phyloP scores from a whole-genome alignment of 2,329 filamentous ascomycete genomes.

The Metarhizium brunneum region DNA sequence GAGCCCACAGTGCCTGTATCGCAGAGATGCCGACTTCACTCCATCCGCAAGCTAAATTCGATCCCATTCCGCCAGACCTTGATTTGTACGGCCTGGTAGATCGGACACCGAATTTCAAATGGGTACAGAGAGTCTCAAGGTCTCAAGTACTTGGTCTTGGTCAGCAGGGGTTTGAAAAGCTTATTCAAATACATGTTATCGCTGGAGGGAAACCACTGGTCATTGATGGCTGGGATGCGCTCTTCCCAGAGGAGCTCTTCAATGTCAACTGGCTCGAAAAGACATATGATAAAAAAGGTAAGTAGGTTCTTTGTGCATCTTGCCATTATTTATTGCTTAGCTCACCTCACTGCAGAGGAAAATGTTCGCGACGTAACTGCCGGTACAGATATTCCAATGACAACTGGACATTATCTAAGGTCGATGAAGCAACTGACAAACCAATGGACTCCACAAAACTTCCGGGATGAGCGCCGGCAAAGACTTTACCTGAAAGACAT shows the following conservation, averaged over 20 bases:
- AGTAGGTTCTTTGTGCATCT: slow-evolving; percentile 32
- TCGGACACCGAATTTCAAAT: slow-evolving; percentile 73
- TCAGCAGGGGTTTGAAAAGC: slow-evolving; percentile 71
- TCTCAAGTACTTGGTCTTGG: slow-evolving; percentile 71
- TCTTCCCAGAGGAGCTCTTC: slow-evolving; percentile 70
- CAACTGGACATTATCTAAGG: slow-evolving; percentile 80
- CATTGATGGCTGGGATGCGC: slow-evolving; percentile 76
- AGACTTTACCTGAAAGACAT: slow-evolving; percentile 95
- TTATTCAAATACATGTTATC: slow-evolving; percentile 77
- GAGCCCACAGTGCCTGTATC: neutral
- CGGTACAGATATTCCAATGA: slow-evolving; percentile 70
- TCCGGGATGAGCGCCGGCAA: slow-evolving; percentile 69
- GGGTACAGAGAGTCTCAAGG: slow-evolving; percentile 70
- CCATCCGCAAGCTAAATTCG: slow-evolving; percentile 80
- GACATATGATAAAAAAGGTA: slow-evolving; percentile 71
- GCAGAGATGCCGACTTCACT: slow-evolving; percentile 61
- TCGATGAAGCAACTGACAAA: slow-evolving; percentile 78
- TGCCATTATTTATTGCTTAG: neutral
- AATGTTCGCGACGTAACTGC: slow-evolving; percentile 71
- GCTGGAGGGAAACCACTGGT: slow-evolving; percentile 79
- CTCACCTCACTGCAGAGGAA: slow-evolving; percentile 50
- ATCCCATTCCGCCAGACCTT: slow-evolving; percentile 79
- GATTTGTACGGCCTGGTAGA: slow-evolving; percentile 71
- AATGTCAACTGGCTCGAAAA: slow-evolving; percentile 70
- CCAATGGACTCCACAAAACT: slow-evolving; percentile 69